phyloP scores from a whole-genome alignment of 306 rosid genomes.

The Rosa lucieae region DNA sequence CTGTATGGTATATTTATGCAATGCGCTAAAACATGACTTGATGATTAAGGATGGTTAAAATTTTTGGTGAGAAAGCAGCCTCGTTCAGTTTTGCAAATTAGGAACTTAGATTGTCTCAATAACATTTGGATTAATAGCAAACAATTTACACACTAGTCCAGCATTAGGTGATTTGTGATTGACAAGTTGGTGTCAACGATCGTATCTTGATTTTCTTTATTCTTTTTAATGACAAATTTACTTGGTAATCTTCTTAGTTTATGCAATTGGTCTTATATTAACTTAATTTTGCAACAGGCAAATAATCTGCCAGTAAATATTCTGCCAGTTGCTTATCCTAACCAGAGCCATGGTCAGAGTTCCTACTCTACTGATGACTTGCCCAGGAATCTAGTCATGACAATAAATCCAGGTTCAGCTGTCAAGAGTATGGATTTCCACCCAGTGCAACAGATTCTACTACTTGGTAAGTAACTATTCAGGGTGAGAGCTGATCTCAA shows the following conservation, averaged over 20 bases:
- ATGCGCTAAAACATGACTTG: background rate
- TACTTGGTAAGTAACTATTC: slow-evolving; percentile 66
- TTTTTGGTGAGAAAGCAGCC: background rate
- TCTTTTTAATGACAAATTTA: slow-evolving; percentile 13
- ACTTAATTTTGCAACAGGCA: slow-evolving; percentile 56
- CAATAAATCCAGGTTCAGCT: slow-evolving; percentile 66
- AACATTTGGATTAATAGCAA: background rate
- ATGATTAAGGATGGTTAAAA: background rate
- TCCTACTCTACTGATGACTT: slow-evolving; percentile 88
- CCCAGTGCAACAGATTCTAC: slow-evolving; percentile 84
- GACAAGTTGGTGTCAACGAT: background rate
- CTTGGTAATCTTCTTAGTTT: slow-evolving; percentile 9
- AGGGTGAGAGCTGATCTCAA: slow-evolving; percentile 4
- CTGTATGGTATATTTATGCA: background rate
- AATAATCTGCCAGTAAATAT: slow-evolving; percentile 82
- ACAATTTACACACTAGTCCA: background rate
- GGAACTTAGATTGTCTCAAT: background rate
- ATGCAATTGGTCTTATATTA: slow-evolving; percentile 24
- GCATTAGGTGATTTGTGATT: slow-evolving; percentile 1
- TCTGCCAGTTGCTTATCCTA: slow-evolving; percentile 65
- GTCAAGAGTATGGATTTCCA: slow-evolving; percentile 97
- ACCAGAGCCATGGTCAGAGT: slow-evolving; percentile 89
- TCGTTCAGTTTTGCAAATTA: background rate
- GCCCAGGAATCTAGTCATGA: slow-evolving; percentile 80
- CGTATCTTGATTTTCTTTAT: slow-evolving; percentile 7